A percentile compares a stretch with the other conserved stretches of the same genome.
phyloP scores from a whole-genome alignment of 441 rosid species.

The Isatis lusitanica region DNA sequence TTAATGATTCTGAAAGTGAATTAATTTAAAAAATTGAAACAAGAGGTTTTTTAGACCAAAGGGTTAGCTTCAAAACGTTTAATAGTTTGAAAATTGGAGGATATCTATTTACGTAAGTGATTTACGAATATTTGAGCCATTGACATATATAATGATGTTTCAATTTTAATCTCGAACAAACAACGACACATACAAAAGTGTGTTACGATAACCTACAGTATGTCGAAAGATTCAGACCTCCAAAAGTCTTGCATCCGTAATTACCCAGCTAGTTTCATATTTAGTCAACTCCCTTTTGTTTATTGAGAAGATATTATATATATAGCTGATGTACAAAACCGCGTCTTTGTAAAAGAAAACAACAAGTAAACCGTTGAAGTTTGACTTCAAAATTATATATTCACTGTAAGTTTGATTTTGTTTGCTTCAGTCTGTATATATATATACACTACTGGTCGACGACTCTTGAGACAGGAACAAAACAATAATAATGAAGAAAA shows the following conservation, averaged over 20 bases:
- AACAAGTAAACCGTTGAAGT: background rate
- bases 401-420: background rate
- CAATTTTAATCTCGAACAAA: background rate
- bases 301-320: background rate
- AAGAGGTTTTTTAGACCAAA: no score
- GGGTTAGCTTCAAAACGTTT: no score
- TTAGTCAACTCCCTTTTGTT: background rate
- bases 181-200: background rate
- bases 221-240: background rate
- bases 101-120: no score
- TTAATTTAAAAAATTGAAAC: no score
- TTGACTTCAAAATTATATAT: background rate
- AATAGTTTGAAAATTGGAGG: no score
- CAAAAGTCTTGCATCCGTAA: background rate
- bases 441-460: background rate
- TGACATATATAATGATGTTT: background rate
- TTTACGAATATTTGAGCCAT: background rate
- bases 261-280: background rate
- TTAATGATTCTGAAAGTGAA: background rate
- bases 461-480: background rate
- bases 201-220: background rate
- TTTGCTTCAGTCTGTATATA: background rate
- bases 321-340: constrained; percentile 1
- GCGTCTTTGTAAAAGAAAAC: background rate
- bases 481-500: constrained; percentile 6